Conservation (phyloP, 148 eudicot species). For the Beta vulgaris region DNA sequence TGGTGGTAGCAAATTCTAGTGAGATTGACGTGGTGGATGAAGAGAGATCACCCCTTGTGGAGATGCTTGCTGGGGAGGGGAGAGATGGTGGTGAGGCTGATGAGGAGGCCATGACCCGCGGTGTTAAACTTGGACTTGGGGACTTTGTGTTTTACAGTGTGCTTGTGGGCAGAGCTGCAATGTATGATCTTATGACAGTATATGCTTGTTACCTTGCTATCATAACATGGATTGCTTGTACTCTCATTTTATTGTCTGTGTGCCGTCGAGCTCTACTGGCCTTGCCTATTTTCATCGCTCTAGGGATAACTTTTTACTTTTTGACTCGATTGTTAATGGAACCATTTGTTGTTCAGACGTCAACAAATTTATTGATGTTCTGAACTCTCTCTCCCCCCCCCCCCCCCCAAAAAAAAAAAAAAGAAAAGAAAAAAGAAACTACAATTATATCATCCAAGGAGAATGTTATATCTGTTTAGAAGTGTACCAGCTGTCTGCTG, state of each 20-base stretch:
- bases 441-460: not conserved
- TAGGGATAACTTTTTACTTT: conserved; percentile 87
- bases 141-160: conserved; percentile 94
- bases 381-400: conserved; percentile 24
- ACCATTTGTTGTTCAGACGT: conserved; percentile 84
- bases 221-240: conserved; percentile 89
- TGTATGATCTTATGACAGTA: conserved; percentile 98
- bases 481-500: not conserved
- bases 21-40: conserved; percentile 35
- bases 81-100: conserved; percentile 21
- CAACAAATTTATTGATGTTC: conserved; percentile 87
- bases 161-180: conserved; percentile 96
- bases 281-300: conserved; percentile 79
- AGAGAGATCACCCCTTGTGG: conserved; percentile 45
- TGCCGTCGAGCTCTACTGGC: conserved; percentile 88
- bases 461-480: not conserved
- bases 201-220: conserved; percentile 98
- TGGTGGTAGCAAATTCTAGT: conserved; percentile 40
- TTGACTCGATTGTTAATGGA: conserved; percentile 91
- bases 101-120: conserved; percentile 30
- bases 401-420: not conserved
- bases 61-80: conserved; percentile 21
- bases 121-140: conserved; percentile 88
- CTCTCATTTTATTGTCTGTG: conserved; percentile 78
- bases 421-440: not conserved